Evolutionary conservation across 2,329 filamentous ascomycete species (phyloP).

Genomic region (Didymella pinodella): DNA sequence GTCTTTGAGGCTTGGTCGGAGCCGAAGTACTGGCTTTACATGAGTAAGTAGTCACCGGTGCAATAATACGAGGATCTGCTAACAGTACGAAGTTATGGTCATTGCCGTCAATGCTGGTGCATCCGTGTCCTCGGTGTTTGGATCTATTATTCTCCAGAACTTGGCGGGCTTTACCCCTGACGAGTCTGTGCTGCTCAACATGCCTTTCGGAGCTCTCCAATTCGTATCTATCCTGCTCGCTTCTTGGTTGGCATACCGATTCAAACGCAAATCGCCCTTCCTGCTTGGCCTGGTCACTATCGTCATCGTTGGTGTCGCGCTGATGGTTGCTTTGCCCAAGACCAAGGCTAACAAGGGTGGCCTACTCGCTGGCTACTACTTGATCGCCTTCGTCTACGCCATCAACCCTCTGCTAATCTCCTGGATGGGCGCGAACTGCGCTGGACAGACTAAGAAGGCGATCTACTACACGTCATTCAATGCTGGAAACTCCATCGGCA

Average conservation of each 20-base stretch:
- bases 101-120: slow-evolving; percentile 40
- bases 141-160: slow-evolving; percentile 61
- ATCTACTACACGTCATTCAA: slow-evolving; percentile 71
- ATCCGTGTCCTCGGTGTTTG: slow-evolving; percentile 67
- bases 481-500: slow-evolving; percentile 67
- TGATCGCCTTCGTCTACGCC: slow-evolving; percentile 71
- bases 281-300: slow-evolving; percentile 57
- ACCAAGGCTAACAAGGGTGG: slow-evolving; percentile 53
- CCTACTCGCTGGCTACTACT: slow-evolving; percentile 68
- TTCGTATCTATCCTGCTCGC: slow-evolving; percentile 34
- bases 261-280: slow-evolving; percentile 67
- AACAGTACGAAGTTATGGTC: slow-evolving; percentile 24
- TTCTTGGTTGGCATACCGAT: slow-evolving; percentile 65
- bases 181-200: slow-evolving; percentile 65
- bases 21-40: slow-evolving; percentile 61
- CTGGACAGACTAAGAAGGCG: slow-evolving; percentile 72
- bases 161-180: slow-evolving; percentile 68
- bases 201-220: slow-evolving; percentile 58
- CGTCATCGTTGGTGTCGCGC: slow-evolving; percentile 66
- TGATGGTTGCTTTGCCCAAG: slow-evolving; percentile 62
- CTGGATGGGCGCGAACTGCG: slow-evolving; percentile 75
- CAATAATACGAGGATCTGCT: not conserved
- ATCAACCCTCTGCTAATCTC: slow-evolving; percentile 71
- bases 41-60: slow-evolving; percentile 19
- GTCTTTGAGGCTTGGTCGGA: slow-evolving; percentile 64